Base-by-base conservation (phyloP, 139 green algal species). In the Micractinium sp. region DNA sequence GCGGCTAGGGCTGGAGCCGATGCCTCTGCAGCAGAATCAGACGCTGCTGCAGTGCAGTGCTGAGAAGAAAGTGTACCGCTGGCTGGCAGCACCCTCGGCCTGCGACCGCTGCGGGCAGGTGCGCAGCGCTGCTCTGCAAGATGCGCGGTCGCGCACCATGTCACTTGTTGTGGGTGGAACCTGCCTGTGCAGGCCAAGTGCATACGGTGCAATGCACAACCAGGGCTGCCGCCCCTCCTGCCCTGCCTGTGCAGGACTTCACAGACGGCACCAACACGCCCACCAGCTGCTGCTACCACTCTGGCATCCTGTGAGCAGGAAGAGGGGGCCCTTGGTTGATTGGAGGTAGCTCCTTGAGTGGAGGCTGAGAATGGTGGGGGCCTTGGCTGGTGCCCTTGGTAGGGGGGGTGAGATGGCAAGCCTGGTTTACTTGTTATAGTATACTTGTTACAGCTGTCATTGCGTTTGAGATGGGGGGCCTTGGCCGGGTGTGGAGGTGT, bases 271-370 rank as follows among this genome's bases (percentile, higher is more conserved):
- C 16, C 61, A 90, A 90, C 69, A 77, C 74, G 27, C 86, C 63
- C 31, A 29, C 39, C 66, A 27, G 27, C 63, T 90, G 86, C 80
- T 25, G 27, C 77, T 84, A 56, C 86, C 86, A 90, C 75, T 53
- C 86, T 5, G 86, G 86, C 29, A 87, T 90, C 39, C 86, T 90
- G 20, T 90, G 82, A 36, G 33, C 35, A 27, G 85, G 85, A n/a
- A 66, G 33, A n/a, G 4, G 9, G 60, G 15, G 60, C 16, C 15
- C 15, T 14, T 23, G 60, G 16, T 67, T 67, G 14, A 14, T 23
- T 67, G 14, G 60, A 14, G 15, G 60, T 16, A 67, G 15, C n/a
- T 22, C 29, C 73, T 38, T 5, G 69, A 33, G 7, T 1, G n/a
- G 73, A 19, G 29, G 31, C n/a, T n/a, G n/a, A n/a, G n/a, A n/a